Evolutionary conservation across 2,329 filamentous ascomycete genomes (phyloP), one percentile per base, ranked within the genome.

Genomic region (Cercospora berteroae): DNA sequence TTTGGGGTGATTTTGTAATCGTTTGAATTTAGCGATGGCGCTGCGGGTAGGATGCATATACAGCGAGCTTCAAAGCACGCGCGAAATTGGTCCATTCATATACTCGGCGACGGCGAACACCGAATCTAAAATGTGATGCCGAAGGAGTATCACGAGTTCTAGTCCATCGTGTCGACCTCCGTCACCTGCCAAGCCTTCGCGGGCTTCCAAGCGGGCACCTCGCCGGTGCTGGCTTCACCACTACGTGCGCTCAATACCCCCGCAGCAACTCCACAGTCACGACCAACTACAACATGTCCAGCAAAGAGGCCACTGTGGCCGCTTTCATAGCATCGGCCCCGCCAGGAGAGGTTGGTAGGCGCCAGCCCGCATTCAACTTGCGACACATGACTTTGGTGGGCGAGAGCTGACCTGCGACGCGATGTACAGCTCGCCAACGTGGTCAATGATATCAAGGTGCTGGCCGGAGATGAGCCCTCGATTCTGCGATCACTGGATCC

Each of bases 271-370:
- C 16, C 36, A n/a, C 36, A 42, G 36, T n/a, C 16, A 50, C 63
- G 12, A 12, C 6, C 27, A 57, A 57, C 23, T 39, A 33, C 61
- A 57, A 25, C 23, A 77, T 77, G 76, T 69, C 68, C 64, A 75
- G 75, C 33, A 77, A 77, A 67, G 70, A 75, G 68, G 71, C 71
- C 56, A 81, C 81, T 23, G 78, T 84, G 60, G 78, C 93, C 73
- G 90, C 93, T 61, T 99, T 98, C 80, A 90, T 99, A 72, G 90
- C 96, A 83, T 92, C 93, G 77, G 93, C 95, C 75, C 95, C 95
- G 58, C 95, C 95, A 23, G 95, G 95, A 84, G 95, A 99, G 90
- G 94, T 97, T 87, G 75, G 82, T 79, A 71, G 71, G 69, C 70
- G 44, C 64, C 64, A 50, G 69, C 70, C 68, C 70, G 56, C 48